A percentile compares a stretch with the other conserved stretches of the same genome.
These are phyloP conservation scores for Bjerkandera adusta DNA, from an alignment of 1,284 basidiomycete species.

Conservation along the genomic window DNA sequence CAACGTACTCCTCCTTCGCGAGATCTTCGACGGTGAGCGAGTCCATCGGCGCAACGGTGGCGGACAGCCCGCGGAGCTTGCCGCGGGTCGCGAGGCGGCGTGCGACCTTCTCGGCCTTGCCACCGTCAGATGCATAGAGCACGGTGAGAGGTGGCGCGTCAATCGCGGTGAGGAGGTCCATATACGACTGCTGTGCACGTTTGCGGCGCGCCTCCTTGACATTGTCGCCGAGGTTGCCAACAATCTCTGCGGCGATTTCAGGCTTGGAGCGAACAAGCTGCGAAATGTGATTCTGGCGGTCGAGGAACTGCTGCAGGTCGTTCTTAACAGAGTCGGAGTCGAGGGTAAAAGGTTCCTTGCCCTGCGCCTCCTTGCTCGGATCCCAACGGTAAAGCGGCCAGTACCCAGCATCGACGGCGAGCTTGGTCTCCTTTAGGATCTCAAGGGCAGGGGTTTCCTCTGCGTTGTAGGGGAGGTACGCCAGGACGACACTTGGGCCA, in stretches of 20 bases:
- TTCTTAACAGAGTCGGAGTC: constrained; percentile 95
- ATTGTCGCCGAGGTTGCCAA: constrained; percentile 81
- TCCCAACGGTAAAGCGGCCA: constrained; percentile 99
- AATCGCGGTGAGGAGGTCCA: constrained; percentile 80
- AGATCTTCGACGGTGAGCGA: constrained; percentile 76
- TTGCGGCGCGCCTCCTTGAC: constrained; percentile 83
- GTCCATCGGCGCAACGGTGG: constrained; percentile 73
- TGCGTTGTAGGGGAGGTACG: constrained; percentile 87
- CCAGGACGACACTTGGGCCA: constrained; percentile 91
- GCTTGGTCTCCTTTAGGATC: constrained; percentile 94
- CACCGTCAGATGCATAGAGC: constrained; percentile 93
- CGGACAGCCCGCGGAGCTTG: constrained; percentile 82
- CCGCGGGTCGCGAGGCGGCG: constrained; percentile 86
- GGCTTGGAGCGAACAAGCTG: constrained; percentile 86
- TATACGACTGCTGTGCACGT: constrained; percentile 86
- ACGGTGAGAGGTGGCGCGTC: constrained; percentile 90
- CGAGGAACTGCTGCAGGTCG: constrained; percentile 93
- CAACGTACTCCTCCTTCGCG: constrained; percentile 78
- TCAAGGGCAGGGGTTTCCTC: constrained; percentile 84
- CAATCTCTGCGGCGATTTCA: constrained; percentile 80
- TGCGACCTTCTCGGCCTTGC: constrained; percentile 93
- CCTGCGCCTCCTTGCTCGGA: constrained; percentile 74
- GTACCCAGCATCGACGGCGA: constrained; percentile 94
- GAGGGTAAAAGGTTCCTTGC: constrained; percentile 86
- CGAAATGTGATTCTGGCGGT: constrained; percentile 94